Base-by-base conservation (phyloP, 768 basidiomycete genomes). In the Mycena leptocephala region DNA sequence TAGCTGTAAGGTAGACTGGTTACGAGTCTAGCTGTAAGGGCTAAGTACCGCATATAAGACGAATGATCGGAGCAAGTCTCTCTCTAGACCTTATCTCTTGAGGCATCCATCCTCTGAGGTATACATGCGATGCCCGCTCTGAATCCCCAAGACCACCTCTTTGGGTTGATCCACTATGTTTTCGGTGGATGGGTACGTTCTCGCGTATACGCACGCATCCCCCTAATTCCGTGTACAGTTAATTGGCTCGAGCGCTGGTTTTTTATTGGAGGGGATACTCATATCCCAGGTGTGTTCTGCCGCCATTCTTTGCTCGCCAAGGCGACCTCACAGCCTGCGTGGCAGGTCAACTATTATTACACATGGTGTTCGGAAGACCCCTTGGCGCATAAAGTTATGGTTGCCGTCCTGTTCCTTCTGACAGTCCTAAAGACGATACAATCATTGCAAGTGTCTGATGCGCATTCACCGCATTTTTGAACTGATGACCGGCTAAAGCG, bases 81-180 rank as follows among this genome's bases (percentile, higher is more conserved):
- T n/a, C n/a, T n/a, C n/a, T n/a, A n/a, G n/a, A n/a, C n/a, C n/a
- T n/a, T n/a, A n/a, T n/a, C n/a, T n/a, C n/a, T n/a, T n/a, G n/a
- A n/a, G n/a, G n/a, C n/a, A n/a, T n/a, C n/a, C n/a, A n/a, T n/a
- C n/a, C n/a, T n/a, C n/a, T n/a, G n/a, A n/a, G n/a, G n/a, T n/a
- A n/a, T n/a, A n/a, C n/a, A n/a, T n/a, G n/a, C n/a, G n/a, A n/a
- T n/a, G n/a, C n/a, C n/a, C n/a, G n/a, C n/a, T n/a, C n/a, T n/a
- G n/a, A n/a, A n/a, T n/a, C n/a, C n/a, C n/a, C n/a, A n/a, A n/a
- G n/a, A n/a, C n/a, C n/a, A n/a, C n/a, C n/a, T n/a, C n/a, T n/a
- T n/a, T n/a, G n/a, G n/a, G n/a, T n/a, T 63, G 18, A 65, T 66
- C 24, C 41, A 64, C 55, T 72, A 72, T 65, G 62, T 65, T 26